Evolutionary conservation across 768 basidiomycete genomes (phyloP).

Genomic region (Phallus indusiatus): DNA sequence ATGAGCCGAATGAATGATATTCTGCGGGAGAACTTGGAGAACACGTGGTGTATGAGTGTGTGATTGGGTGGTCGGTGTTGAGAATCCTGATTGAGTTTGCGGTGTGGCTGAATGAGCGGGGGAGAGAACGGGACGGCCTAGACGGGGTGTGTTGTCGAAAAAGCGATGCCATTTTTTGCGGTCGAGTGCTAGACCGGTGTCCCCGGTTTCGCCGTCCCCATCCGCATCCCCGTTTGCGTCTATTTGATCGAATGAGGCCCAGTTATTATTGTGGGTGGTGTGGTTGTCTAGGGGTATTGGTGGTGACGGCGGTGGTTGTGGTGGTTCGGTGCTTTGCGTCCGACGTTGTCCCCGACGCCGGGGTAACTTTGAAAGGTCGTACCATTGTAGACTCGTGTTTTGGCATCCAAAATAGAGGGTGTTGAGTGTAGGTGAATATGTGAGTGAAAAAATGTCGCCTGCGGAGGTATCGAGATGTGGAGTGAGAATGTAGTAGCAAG

Average conservation of each 20-base stretch:
- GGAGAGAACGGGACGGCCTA: constrained; percentile 4
- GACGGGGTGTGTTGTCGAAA: constrained; percentile 32
- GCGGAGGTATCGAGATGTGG: constrained; percentile 74
- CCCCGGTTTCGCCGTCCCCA: not conserved
- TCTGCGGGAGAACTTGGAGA: constrained; percentile 51
- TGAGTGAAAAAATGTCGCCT: constrained; percentile 81
- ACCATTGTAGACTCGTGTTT: constrained; percentile 90
- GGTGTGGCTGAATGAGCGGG: not conserved
- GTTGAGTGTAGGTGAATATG: constrained; percentile 60
- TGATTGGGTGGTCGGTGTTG: not conserved
- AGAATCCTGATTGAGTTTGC: not conserved
- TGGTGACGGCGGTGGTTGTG: not conserved
- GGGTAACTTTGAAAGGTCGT: constrained; percentile 37
- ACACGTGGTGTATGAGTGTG: constrained; percentile 13
- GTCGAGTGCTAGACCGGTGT: constrained; percentile 5
- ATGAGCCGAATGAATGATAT: constrained; percentile 83
- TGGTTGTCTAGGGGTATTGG: not conserved
- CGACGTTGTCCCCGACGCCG: constrained; percentile 13
- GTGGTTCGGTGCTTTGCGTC: not conserved
- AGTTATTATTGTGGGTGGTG: too few relatives aligned
- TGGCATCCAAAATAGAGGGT: constrained; percentile 85
- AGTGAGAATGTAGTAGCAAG: constrained; percentile 59
- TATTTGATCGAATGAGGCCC: not conserved
- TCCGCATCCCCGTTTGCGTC: not conserved
- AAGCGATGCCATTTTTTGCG: constrained; percentile 59